Evolutionary conservation across 768 basidiomycete species (phyloP).

Genomic region (Boletus reticulatus): DNA sequence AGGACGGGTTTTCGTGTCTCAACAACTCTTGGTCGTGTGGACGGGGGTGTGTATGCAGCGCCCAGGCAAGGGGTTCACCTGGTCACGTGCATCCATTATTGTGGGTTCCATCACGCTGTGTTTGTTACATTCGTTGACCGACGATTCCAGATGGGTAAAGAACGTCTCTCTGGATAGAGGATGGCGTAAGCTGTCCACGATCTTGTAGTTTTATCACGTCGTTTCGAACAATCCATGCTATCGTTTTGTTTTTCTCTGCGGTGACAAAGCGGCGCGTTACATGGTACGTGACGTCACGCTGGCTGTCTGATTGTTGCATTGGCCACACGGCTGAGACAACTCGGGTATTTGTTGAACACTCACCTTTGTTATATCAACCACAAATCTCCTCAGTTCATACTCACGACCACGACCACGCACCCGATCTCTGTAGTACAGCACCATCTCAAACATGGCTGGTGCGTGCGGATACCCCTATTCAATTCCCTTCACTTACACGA

Average conservation of each 20-base stretch:
- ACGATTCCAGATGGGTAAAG: constrained; percentile 4
- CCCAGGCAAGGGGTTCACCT: constrained; percentile 9
- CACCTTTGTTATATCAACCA: constrained; percentile 4
- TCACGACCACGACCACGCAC: neutral
- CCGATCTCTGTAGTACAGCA: neutral
- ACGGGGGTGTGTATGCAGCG: constrained; percentile 1
- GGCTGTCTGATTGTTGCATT: constrained; percentile 5
- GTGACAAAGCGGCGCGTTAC: constrained; percentile 17
- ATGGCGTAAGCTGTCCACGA: constrained; percentile 4
- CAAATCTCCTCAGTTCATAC: neutral
- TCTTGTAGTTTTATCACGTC: constrained; percentile 27
- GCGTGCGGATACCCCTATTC: constrained; percentile 16
- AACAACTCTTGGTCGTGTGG: neutral
- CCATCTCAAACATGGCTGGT: constrained; percentile 29
- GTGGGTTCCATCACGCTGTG: constrained; percentile 6
- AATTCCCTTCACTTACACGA: neutral
- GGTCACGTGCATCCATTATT: constrained; percentile 11
- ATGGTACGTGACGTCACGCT: constrained; percentile 34
- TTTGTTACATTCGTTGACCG: constrained; percentile 3
- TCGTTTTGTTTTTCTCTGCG: neutral
- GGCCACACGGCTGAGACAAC: constrained; percentile 2
- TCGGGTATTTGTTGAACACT: constrained; percentile 20
- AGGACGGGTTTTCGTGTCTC: constrained; percentile 3
- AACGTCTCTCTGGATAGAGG: constrained; percentile 14
- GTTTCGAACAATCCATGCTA: constrained; percentile 27